Evolutionary conservation across 441 rosid genomes (phyloP).

Genomic region (Cnidoscolus chayamansa): DNA sequence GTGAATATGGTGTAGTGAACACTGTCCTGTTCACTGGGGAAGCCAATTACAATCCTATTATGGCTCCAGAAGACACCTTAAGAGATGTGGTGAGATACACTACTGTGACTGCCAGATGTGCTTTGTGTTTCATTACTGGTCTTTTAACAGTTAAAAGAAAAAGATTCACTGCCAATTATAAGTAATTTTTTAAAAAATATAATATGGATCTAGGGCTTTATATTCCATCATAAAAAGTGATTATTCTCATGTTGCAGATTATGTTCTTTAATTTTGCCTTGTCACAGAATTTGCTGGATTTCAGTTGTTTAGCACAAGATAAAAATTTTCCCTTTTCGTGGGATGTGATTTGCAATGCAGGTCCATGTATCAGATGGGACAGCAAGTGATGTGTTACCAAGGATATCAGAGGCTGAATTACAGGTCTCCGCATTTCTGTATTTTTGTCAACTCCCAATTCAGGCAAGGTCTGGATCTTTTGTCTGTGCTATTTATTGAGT

Average conservation of each 20-base stretch:
- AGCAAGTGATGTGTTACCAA: conserved; percentile 41
- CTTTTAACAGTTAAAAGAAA: not conserved
- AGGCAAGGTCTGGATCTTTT: conserved; percentile 59
- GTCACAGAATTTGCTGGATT: not conserved
- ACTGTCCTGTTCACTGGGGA: conserved; percentile 44
- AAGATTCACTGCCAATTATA: not conserved
- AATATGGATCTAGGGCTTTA: not conserved
- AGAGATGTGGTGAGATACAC: conserved; percentile 32
- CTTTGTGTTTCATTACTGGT: not conserved
- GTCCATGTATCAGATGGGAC: conserved; percentile 34
- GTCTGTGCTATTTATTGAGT: conserved; percentile 13
- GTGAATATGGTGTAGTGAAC: conserved; percentile 69
- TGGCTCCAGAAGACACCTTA: conserved; percentile 34
- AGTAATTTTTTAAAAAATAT: too few species aligned
- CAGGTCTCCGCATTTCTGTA: conserved; percentile 51
- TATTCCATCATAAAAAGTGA: not conserved
- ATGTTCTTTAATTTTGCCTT: not conserved
- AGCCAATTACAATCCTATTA: conserved; percentile 42
- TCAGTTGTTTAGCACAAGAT: not conserved
- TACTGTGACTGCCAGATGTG: not conserved
- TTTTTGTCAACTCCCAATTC: conserved; percentile 57
- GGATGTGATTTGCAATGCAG: conserved; percentile 20
- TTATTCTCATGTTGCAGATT: not conserved
- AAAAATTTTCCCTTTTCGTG: not conserved
- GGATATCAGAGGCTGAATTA: conserved; percentile 45